These are phyloP conservation scores for Fusarium oxysporum DNA, from an alignment of 2,329 filamentous ascomycete genomes.

Conservation along the genomic window DNA sequence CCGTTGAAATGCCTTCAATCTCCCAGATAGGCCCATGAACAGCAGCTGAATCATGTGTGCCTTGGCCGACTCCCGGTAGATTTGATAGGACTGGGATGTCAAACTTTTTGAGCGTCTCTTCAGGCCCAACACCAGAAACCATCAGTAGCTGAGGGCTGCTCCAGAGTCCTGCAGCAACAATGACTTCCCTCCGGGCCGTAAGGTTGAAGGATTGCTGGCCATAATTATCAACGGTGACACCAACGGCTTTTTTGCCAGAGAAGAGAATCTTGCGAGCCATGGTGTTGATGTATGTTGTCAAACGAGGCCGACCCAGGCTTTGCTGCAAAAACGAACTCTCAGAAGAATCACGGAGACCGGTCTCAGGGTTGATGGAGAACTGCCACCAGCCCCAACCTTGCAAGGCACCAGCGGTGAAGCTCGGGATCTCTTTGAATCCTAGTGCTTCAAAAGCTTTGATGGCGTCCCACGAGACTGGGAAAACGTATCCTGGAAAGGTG, in stretches of 20 bases:
- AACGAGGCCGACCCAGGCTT: neutral
- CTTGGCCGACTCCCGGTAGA: neutral
- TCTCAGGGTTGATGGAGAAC: conserved; percentile 15
- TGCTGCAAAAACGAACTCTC: neutral
- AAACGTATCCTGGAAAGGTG: neutral
- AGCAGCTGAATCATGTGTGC: neutral
- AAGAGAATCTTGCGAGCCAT: neutral
- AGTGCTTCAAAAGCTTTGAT: conserved; percentile 3
- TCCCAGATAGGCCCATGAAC: conserved; percentile 4
- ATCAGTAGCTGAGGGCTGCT: conserved; percentile 1
- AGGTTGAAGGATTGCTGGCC: neutral
- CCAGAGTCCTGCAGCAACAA: neutral
- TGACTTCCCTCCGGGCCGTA: neutral
- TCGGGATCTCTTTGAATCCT: conserved; percentile 6
- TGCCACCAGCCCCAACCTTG: conserved; percentile 19
- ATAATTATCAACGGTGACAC: neutral
- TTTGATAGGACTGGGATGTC: neutral
- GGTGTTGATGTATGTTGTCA: neutral
- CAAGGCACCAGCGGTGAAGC: conserved; percentile 9
- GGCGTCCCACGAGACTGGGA: neutral
- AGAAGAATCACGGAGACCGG: conserved; percentile 9
- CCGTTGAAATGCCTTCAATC: neutral
- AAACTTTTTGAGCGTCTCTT: neutral
- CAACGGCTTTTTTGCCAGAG: neutral
- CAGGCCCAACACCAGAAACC: neutral